Base-by-base conservation (phyloP, 2,329 filamentous ascomycete genomes). In the Neospermospora avenae region DNA sequence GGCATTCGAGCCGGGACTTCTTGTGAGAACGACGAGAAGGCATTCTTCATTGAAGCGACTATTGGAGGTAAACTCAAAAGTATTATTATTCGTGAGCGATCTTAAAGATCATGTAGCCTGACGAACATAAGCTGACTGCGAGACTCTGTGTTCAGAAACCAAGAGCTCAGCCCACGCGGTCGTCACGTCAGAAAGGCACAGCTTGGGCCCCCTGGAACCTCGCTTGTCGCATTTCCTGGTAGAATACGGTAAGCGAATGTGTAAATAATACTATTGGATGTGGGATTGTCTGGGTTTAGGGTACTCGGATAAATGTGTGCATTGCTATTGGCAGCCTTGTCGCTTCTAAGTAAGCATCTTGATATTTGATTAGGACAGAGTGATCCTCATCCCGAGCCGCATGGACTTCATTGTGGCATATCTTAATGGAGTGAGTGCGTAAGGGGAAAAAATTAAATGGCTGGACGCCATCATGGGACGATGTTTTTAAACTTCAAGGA, bases 201-300 rank as follows among this genome's bases (percentile, higher is more conserved):
- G 44, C 44, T 2, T 22, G 28, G 13, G 20, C 1, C n/a, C 34
- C 1, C n/a, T 20, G 14, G 13, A 6, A 11, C 2, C 34, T 53
- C 49, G 49, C 49, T 28, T 53, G 20, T 53, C 49, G 49, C 2
- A 41, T 37, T 24, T 25, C 8, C 16, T 18, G 11, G 5, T 52
- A 52, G 49, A 39, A 11, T 53, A 53, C 49, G 49, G 24, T 28
- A 53, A 41, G 49, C 49, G 49, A 53, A 34, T 14, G n/a, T 11
- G 31, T 53, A 53, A 39, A 39, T 34, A 53, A 16, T 41, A 13
- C 14, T 22, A 53, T 25, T 41, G 35, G 49, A n/a, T 10, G 4
- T n/a, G 6, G n/a, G 7, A 14, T 1, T 24, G 49, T 22, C 8
- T 52, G 31, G 37, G 11, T 18, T 80, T 35, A 25, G 18, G 31